Evolutionary conservation across 2,329 filamentous ascomycete species (phyloP), one percentile per base, ranked within the genome.

Genomic region (Aureobasidium sp.): DNA sequence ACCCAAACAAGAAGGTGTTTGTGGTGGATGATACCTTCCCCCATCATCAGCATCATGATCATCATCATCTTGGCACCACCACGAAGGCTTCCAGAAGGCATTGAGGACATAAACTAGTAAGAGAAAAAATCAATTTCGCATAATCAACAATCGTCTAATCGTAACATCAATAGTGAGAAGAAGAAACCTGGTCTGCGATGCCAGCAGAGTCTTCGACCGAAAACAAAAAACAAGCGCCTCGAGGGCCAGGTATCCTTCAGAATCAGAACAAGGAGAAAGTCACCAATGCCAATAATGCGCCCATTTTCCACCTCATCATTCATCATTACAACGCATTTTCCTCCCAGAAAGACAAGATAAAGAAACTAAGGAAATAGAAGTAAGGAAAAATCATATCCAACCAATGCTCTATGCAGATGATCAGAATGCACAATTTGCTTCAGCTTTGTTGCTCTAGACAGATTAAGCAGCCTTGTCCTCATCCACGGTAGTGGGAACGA

Each of bases 71-170:
- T 48, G 26, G 20, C 26, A 29, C 13, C 3, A 20, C 10, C 47
- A 51, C 29, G 29, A 34, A 51, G 47, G 8, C 29, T 17, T 51
- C 50, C 20, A 10, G 26, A 26, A 20, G n/a, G 37, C 37, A 34
- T n/a, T 27, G 12, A 20, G 36, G 29, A 39, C 34, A 39, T 7
- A 39, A 39, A 12, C 3, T 9, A 53, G 32, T 37, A 5, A 53
- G 26, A 26, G 26, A n/a, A 26, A 26, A 26, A 53, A 39, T 37
- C n/a, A 20, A 39, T 23, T 51, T 51, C 47, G 47, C 47, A 20
- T 37, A 55, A 53, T 41, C 51, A 42, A 41, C 37, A 55, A 46
- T 56, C 53, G 53, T 56, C 53, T 56, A 56, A 56, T 56, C 53
- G 27, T 56, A 44, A 46, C 53, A 46, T 44, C 13, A 56, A 34